Evolutionary conservation across 176 grass and related monocot species (phyloP), one percentile per base, ranked within the genome.

Genomic region (Zoysia pacifica): DNA sequence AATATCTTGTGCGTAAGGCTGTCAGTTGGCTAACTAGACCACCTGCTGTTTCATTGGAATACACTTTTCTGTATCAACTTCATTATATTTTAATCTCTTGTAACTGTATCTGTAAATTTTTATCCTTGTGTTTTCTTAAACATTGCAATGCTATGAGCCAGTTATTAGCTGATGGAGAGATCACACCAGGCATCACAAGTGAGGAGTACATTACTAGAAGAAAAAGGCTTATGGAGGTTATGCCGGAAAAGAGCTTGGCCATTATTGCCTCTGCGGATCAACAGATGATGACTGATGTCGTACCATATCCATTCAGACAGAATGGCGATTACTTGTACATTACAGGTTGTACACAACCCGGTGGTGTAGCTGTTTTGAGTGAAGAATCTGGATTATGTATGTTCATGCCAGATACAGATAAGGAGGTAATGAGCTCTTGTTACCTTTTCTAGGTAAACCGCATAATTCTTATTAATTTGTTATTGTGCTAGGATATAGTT

Each of bases 261-360:
- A 91, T 98, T 48, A 77, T 94, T 85, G 92, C 88, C 16, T 94
- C 95, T 69, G 86, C 92, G 41, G 87, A 89, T 28, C 83, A 93
- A 69, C 91, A 98, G 74, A 94, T 98, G 95, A 98, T 98, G 95
- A 98, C 95, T 10, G 84, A 94, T 81, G 88, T 98, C 75, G 95
- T 94, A 38, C 92, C 95, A 35, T 98, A 98, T 76, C 62, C 92
- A 70, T 98, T 87, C 83, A 83, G 95, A 81, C 95, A 98, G 83
- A 89, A 89, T 89, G 86, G 88, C 50, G 88, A 98, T 79, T 98
- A 87, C 73, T 83, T 89, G 48, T 94, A 98, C 67, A 79, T 98
- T 80, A 98, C 92, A 81, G 95, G 95, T 61, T 94, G 92, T 78
- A 59, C 51, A 6, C 95, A 98, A 78, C 90, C 92, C 2, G 95